Percentiles rank a stretch among this genome's conserved stretches.
Conservation (phyloP, 1,284 basidiomycete genomes). For the Moniliophthora roreri region DNA sequence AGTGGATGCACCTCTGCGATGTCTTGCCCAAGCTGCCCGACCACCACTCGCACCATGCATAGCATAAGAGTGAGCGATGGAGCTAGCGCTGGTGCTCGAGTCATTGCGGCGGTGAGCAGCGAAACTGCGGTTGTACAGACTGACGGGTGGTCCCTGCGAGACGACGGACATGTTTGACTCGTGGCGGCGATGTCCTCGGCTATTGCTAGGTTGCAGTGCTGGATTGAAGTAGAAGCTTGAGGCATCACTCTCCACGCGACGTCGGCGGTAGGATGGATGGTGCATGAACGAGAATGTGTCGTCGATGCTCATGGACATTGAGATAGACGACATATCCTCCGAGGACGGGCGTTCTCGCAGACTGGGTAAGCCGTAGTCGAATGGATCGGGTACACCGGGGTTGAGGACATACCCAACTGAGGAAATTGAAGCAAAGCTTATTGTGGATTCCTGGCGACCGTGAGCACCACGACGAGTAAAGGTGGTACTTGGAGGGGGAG, state of each 20-base stretch:
- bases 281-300: slow-evolving; percentile 72
- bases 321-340: slow-evolving; percentile 48
- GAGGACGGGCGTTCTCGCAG: slow-evolving; percentile 53
- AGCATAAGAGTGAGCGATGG: slow-evolving; percentile 52
- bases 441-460: slow-evolving; percentile 57
- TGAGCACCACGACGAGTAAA: slow-evolving; percentile 29
- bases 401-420: slow-evolving; percentile 74
- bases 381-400: slow-evolving; percentile 66
- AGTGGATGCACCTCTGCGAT: slow-evolving; percentile 56
- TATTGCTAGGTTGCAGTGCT: slow-evolving; percentile 24
- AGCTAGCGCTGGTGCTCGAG: slow-evolving; percentile 53
- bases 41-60: slow-evolving; percentile 51
- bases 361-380: slow-evolving; percentile 64
- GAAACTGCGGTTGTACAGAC: slow-evolving; percentile 67
- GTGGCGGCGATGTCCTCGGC: slow-evolving; percentile 44
- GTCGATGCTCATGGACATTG: slow-evolving; percentile 60
- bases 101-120: slow-evolving; percentile 45
- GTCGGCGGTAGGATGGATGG: slow-evolving; percentile 38
- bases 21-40: slow-evolving; percentile 62
- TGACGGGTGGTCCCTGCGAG: slow-evolving; percentile 64
- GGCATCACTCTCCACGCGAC: slow-evolving; percentile 70
- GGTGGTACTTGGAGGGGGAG: slow-evolving; percentile 31
- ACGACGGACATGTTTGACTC: slow-evolving; percentile 45
- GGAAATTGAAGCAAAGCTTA: slow-evolving; percentile 81
- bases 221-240: slow-evolving; percentile 74